Base-by-base conservation (phyloP, 441 rosid species). In the Arabidopsis hybrid region DNA sequence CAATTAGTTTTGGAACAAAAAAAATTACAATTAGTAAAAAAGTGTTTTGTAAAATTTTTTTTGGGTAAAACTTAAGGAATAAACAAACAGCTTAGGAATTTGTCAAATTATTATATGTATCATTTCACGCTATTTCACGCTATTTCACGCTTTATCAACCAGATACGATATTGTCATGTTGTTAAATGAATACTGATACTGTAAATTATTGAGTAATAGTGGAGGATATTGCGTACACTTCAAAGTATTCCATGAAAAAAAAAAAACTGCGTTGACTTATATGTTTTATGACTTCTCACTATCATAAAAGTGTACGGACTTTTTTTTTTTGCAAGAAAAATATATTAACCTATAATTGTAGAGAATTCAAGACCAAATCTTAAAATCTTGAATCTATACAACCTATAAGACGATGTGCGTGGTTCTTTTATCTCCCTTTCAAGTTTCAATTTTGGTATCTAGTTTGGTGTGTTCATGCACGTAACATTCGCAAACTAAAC, bases 191-290 rank as follows among this genome's bases (percentile, higher is more conserved):
- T 21, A 21, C 26, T 21, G 26, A 26, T 40, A 8, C 46, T 31
- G 36, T 61, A 21, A 40, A 40, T 61, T 36, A 31, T 14, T 29
- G 26, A 21, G 32, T n/a, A 49, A 51, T 51, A 51, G 40, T 39
- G 32, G 62, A 71, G 45, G 36, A n/a, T n/a, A 31, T 72, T 53
- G 46, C 38, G 69, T 42, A 72, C 12, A 62, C 47, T n/a, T 55
- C 40, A 18, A 45, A 42, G 26, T 36, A 73, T 29, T 42, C 8
- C 14, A 36, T 17, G 66, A 6, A 4, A 60, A 3, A 1, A 35
- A 11, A 47, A n/a, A 65, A 13, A 35, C n/a, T 29, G 21, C 8
- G 21, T 57, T 73, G 72, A 73, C 67, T 49, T 34, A 43, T 47
- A 11, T 6, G 29, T 26, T 26, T 26, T 26, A 26, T 26, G 29